Percentiles rank a stretch among this genome's conserved stretches.
Conservation (phyloP, 768 basidiomycete species). For the Cystobasidium tubakii region DNA sequence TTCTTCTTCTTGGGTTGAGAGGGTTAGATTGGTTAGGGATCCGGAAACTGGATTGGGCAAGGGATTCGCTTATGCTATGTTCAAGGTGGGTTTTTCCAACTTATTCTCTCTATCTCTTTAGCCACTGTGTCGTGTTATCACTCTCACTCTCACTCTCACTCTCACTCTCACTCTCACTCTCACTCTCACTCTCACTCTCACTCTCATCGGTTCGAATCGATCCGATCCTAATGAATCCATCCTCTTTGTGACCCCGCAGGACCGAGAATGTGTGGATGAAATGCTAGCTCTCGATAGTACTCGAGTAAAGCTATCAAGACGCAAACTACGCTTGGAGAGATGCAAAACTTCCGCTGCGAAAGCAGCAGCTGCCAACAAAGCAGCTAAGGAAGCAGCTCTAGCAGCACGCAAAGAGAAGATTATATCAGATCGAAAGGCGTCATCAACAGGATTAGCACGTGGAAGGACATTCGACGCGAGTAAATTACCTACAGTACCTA, state of each 20-base stretch:
- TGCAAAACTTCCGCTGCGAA: constrained; percentile 65
- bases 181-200: neutral
- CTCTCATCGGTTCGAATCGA: neutral
- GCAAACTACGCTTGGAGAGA: constrained; percentile 80
- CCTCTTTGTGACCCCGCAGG: too few species aligned
- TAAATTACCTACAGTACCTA: constrained; percentile 23
- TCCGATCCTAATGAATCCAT: neutral
- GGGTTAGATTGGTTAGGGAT: constrained; percentile 80
- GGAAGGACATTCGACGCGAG: constrained; percentile 44
- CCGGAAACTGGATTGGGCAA: constrained; percentile 88
- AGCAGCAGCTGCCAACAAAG: constrained; percentile 36
- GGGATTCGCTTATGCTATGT: constrained; percentile 89
- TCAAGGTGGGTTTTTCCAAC: constrained; percentile 57
- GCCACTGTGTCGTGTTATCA: neutral
- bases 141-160: too few species aligned
- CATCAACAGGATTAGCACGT: too few species aligned
- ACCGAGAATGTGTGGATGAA: constrained; percentile 86
- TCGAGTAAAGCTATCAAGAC: constrained; percentile 85
- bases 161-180: too few species aligned
- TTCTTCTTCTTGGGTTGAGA: constrained; percentile 42
- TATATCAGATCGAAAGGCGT: constrained; percentile 37
- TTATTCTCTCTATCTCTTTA: neutral
- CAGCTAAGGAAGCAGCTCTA: neutral
- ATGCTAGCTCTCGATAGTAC: constrained; percentile 69
- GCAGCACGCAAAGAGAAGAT: constrained; percentile 7